Percentiles rank a stretch among this genome's conserved stretches.
These are phyloP conservation scores for Hordeum pubiflorum DNA, from an alignment of 202 grass and related monocot genomes.

Conservation along the genomic window DNA sequence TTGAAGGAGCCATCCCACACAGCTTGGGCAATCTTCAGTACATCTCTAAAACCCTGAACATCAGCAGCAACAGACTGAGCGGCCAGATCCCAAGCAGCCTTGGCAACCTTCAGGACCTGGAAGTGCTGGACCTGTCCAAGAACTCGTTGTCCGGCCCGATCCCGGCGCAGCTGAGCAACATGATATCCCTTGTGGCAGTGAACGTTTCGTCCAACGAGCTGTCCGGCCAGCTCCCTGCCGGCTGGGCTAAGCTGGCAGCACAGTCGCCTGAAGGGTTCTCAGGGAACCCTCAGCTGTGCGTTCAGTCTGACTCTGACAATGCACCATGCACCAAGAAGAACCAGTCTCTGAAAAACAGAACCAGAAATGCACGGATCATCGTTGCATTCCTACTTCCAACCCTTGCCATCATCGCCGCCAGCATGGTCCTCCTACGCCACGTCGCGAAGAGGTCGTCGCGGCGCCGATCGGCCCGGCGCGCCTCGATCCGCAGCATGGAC, in stretches of 20 bases:
- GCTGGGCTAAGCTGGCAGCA: constrained; percentile 38
- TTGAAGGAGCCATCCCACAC: constrained; percentile 45
- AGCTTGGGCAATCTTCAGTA: constrained; percentile 57
- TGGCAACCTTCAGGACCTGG: constrained; percentile 40
- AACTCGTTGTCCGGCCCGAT: constrained; percentile 48
- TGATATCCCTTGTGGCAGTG: constrained; percentile 32
- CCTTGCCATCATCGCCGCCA: neutral
- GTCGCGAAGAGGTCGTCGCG: constrained; percentile 22
- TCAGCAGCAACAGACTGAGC: constrained; percentile 44
- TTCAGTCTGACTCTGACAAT: neutral
- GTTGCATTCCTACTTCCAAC: constrained; percentile 6
- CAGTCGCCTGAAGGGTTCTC: constrained; percentile 29
- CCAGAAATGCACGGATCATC: constrained; percentile 20
- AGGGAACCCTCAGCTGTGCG: constrained; percentile 36
- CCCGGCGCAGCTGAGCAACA: constrained; percentile 25
- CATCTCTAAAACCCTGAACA: constrained; percentile 48
- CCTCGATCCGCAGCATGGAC: constrained; percentile 17
- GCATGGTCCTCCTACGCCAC: constrained; percentile 18
- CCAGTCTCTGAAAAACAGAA: neutral
- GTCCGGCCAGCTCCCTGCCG: constrained; percentile 34
- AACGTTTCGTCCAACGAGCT: constrained; percentile 54
- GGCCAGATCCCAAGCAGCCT: constrained; percentile 51
- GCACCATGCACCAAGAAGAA: neutral
- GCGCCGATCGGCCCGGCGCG: neutral
- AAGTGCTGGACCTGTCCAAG: constrained; percentile 42